Base-by-base conservation (phyloP, 345 rosid species). In the Linum trigynum region DNA sequence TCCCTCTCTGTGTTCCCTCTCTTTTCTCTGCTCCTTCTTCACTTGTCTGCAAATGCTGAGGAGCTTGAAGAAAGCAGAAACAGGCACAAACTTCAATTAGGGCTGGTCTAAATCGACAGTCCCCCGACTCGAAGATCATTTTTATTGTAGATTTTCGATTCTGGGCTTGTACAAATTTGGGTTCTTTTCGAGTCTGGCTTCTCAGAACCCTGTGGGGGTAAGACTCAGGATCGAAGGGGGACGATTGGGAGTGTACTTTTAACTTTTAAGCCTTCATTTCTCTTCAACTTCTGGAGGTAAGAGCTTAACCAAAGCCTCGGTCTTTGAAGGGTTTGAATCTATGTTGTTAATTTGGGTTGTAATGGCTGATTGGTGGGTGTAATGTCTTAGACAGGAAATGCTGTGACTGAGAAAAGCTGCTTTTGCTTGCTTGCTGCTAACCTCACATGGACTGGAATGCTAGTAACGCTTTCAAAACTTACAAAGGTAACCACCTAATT, bases 381-480 rank as follows among this genome's bases (percentile, higher is more conserved):
- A 53, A 50, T 60, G 40, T 63, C 36, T 60, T 65, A 57, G 67
- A 65, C 70, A 14, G 81, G 77, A 61, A 23, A 7, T 37, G 35
- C 66, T 39, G 65, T 61, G 35, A 61, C 75, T 57, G 64, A 74
- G 71, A 12, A 68, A 78, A 76, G 50, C 50, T 39, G 50, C 12
- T 32, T n/a, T 48, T 7, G 11, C 11, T 5, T 9, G 32, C 32
- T 23, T 23, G 32, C 77, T 71, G 74, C 75, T 69, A 73, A 68
- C 57, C 9, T 2, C 73, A 76, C 55, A 92, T 89, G 95, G 98
- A 92, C 5, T 92, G 98, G 98, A 80, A 40, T 70, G 95, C 78
- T 15, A 89, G 72, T 64, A 89, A 80, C 75, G 87, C 92, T 4
- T 86, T 84, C 70, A 92, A 92, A 70, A 76, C 83, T 51, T 87